Base-by-base conservation (phyloP, 352 stramenopile genomes). In the Globisporangium radiosum region DNA sequence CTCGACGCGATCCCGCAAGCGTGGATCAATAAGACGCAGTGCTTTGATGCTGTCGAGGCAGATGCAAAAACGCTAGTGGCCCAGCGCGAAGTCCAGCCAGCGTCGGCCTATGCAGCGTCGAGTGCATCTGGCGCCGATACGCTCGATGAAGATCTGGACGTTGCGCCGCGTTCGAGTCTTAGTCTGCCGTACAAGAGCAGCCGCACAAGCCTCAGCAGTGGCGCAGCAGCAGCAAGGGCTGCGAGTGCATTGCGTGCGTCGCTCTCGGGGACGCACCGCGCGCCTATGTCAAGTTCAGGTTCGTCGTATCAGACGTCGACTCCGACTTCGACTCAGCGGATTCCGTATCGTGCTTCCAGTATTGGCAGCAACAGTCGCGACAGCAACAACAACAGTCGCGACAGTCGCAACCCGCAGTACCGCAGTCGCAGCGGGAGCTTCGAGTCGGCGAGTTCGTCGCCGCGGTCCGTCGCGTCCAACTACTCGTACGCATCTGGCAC, bases 21-120 rank as follows among this genome's bases (percentile, higher is more conserved):
- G 11, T 92, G 82, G 82, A 74, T 90, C 62, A 72, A 79, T 59
- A 92, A 92, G 68, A 92, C 82, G 8, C 82, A 85, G 54, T 90
- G 88, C 65, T 92, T 84, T 50, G 79, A 92, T 60, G 83, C 85
- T 55, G 80, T 92, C n/a, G 79, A 92, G 56, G 75, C 79, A 8
- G 82, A 92, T 51, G 69, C 80, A n/a, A 79, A 79, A 57, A 72
- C 79, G 58, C 62, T 92, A 40, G 74, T 92, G 4, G 69, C 72
- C 15, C 78, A 81, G 14, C 79, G 82, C 43, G 82, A 92, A 51
- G 67, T 87, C 19, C 78, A 88, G 62, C n/a, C 52, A 33, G 25
- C 25, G 25, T 33, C 25, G 25, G 25, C 25, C 25, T 33, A 33
- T 33, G 25, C 25, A 33, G n/a, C 36, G 13, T 25, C 52, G 36